Percentiles rank a stretch among this genome's conserved stretches.
phyloP scores from a whole-genome alignment of 2,329 filamentous ascomycete genomes.

The Ophiostoma piceae region DNA sequence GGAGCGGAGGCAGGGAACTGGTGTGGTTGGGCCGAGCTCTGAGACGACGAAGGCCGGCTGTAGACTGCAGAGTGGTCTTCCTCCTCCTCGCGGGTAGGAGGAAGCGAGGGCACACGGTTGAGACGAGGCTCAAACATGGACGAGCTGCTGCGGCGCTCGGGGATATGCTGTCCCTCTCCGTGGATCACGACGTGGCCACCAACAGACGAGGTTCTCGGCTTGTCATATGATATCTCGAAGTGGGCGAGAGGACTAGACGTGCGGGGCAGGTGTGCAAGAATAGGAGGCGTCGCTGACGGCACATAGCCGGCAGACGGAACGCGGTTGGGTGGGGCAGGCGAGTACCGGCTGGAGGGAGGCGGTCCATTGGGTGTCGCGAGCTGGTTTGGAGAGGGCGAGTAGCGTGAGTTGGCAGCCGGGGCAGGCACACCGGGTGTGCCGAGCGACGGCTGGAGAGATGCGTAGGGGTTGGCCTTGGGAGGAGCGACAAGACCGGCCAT shows the following conservation, averaged over 20 bases:
- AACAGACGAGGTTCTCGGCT: slow-evolving; percentile 28
- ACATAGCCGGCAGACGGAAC: slow-evolving; percentile 39
- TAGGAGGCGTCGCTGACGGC: slow-evolving; percentile 36
- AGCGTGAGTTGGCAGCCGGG: slow-evolving; percentile 41
- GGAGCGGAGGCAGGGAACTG: slow-evolving; percentile 22
- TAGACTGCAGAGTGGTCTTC: slow-evolving; percentile 44
- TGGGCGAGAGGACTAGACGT: slow-evolving; percentile 63
- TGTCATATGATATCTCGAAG: slow-evolving; percentile 50
- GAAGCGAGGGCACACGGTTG: slow-evolving; percentile 53
- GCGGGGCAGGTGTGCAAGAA: slow-evolving; percentile 55
- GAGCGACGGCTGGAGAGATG: slow-evolving; percentile 39
- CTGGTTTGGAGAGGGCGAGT: slow-evolving; percentile 55
- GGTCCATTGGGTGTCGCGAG: slow-evolving; percentile 36
- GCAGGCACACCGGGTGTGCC: slow-evolving; percentile 19
- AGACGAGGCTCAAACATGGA: slow-evolving; percentile 51
- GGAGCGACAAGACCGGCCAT: slow-evolving; percentile 44
- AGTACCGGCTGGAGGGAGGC: slow-evolving; percentile 49
- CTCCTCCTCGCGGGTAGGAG: slow-evolving; percentile 58
- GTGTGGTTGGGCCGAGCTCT: background rate
- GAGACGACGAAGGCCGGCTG: slow-evolving; percentile 27
- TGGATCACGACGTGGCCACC: slow-evolving; percentile 31
- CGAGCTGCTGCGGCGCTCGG: slow-evolving; percentile 46
- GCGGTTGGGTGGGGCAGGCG: slow-evolving; percentile 42
- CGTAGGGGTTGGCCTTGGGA: slow-evolving; percentile 50
- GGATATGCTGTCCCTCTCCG: slow-evolving; percentile 36